Percentiles rank a stretch among this genome's conserved stretches.
These are phyloP conservation scores for Euphorbia peplus DNA, from an alignment of 345 rosid genomes.

Conservation along the genomic window DNA sequence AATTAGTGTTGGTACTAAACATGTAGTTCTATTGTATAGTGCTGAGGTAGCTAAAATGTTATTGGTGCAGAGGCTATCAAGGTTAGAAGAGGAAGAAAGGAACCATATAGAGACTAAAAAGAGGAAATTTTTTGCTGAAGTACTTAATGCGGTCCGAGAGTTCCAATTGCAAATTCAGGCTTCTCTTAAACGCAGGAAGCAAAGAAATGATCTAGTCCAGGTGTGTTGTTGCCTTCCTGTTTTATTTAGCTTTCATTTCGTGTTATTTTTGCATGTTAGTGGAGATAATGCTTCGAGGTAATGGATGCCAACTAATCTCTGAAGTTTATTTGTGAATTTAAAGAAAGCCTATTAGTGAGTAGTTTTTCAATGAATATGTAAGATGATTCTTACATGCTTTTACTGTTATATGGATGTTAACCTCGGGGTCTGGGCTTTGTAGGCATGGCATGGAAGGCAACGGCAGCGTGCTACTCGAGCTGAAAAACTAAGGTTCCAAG, in stretches of 20 bases:
- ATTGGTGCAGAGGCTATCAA: conserved; percentile 69
- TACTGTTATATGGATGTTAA: neutral
- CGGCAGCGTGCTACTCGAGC: conserved; percentile 98
- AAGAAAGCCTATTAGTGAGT: neutral
- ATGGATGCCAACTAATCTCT: neutral
- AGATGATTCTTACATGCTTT: conserved; percentile 1
- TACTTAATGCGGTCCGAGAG: conserved; percentile 88
- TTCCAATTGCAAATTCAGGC: conserved; percentile 80
- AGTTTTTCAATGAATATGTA: neutral
- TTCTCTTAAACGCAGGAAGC: conserved; percentile 83
- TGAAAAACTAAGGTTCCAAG: conserved; percentile 93
- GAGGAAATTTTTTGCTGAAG: conserved; percentile 80
- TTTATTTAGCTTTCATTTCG: neutral
- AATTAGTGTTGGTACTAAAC: neutral
- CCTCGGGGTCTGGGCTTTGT: conserved; percentile 3
- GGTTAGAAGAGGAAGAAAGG: conserved; percentile 85
- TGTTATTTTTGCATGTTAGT: neutral
- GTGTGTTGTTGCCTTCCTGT: conserved; percentile 34
- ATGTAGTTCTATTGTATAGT: conserved; percentile 2
- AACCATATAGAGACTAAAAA: conserved; percentile 72
- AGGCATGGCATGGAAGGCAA: conserved; percentile 99
- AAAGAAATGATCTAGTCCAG: conserved; percentile 91
- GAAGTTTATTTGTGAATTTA: neutral
- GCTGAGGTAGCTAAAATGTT: conserved; percentile 22
- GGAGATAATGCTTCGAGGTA: neutral